These are phyloP conservation scores for Eucalyptus pauciflora DNA, from an alignment of 345 rosid species.

Conservation along the genomic window DNA sequence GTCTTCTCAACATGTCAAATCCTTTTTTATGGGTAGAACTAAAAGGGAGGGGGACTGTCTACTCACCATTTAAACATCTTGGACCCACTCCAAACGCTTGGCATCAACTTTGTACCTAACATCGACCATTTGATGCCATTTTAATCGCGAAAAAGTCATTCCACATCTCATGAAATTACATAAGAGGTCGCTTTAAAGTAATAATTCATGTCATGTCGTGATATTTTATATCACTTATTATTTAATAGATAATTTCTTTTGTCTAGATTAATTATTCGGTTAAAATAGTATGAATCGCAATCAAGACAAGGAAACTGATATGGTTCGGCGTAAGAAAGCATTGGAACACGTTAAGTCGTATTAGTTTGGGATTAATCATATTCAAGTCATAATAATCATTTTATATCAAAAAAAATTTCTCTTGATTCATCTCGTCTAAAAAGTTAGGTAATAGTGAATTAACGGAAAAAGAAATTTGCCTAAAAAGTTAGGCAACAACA, in stretches of 20 bases:
- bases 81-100: constrained; percentile 3
- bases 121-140: neutral
- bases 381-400: neutral
- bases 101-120: constrained; percentile 11
- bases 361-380: neutral
- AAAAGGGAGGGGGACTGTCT: neutral
- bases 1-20: constrained; percentile 1
- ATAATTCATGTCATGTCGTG: neutral
- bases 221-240: neutral
- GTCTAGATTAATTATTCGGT: neutral
- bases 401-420: neutral
- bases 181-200: neutral
- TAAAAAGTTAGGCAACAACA: neutral
- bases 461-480: neutral
- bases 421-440: neutral
- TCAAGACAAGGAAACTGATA: neutral
- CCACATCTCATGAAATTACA: neutral
- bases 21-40: neutral
- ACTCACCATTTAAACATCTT: neutral
- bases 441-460: neutral
- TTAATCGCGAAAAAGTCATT: neutral
- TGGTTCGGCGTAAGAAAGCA: neutral
- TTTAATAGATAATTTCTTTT: neutral
- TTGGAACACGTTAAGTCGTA: neutral
- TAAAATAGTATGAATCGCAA: neutral